A percentile compares a stretch with the other conserved stretches of the same genome.
Evolutionary conservation across 371 early-diverging fungal species (phyloP).

Genomic region (Basidiobolus heterosporus): DNA sequence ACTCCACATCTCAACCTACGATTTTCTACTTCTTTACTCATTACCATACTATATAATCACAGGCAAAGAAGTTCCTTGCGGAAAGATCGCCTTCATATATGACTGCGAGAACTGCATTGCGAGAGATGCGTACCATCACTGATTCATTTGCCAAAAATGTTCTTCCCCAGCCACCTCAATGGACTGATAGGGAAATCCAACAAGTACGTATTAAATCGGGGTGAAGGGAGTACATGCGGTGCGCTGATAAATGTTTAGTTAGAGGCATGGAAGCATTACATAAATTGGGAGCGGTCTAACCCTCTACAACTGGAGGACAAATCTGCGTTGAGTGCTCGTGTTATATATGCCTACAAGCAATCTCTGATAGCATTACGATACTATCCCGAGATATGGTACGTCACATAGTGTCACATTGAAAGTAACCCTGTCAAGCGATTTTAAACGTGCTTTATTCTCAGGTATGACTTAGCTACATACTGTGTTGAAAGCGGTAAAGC

Average conservation of each 20-base stretch:
- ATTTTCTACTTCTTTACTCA: background rate
- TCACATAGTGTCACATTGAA: background rate
- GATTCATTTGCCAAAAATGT: slow-evolving; percentile 48
- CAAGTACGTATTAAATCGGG: slow-evolving; percentile 19
- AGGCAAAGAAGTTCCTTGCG: slow-evolving; percentile 75
- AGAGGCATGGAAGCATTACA: slow-evolving; percentile 65
- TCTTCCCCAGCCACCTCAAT: slow-evolving; percentile 65
- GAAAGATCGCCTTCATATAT: slow-evolving; percentile 77
- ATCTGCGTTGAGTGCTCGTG: slow-evolving; percentile 38
- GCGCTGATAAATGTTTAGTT: slow-evolving; percentile 14
- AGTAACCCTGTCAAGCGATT: background rate
- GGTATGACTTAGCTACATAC: slow-evolving; percentile 58
- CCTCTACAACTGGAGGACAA: slow-evolving; percentile 63
- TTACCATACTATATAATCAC: background rate
- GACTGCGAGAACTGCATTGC: slow-evolving; percentile 74
- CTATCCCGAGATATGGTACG: slow-evolving; percentile 80
- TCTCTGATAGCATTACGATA: slow-evolving; percentile 62
- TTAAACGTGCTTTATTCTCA: background rate
- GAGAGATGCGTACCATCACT: slow-evolving; percentile 56
- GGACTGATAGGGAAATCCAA: slow-evolving; percentile 54
- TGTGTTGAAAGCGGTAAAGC: slow-evolving; percentile 39
- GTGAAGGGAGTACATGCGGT: too few relatives aligned
- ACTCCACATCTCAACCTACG: too few relatives aligned
- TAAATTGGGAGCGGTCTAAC: slow-evolving; percentile 81
- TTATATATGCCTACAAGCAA: slow-evolving; percentile 72